Conservation (phyloP, 169 alveolate genomes). For the Eimeria praecox region DNA sequence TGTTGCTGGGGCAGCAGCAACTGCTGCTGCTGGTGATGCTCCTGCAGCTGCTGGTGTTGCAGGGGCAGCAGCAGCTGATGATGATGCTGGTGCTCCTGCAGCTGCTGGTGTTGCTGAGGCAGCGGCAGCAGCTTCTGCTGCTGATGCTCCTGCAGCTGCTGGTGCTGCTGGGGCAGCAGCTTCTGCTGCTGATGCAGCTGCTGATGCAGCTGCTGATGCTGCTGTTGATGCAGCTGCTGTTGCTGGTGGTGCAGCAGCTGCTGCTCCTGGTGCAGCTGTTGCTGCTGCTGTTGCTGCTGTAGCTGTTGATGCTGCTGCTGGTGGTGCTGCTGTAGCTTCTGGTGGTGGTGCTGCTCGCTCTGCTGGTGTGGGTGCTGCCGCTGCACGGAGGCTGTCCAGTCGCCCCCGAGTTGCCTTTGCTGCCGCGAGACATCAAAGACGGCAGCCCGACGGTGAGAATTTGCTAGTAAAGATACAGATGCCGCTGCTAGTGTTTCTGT, state of each 20-base stretch:
- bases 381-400: neutral
- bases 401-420: neutral
- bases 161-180: neutral
- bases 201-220: neutral
- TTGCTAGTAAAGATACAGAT: neutral
- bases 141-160: neutral
- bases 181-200: neutral
- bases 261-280: neutral
- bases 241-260: neutral
- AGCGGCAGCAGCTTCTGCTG: neutral
- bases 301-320: neutral
- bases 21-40: neutral
- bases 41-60: neutral
- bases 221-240: neutral
- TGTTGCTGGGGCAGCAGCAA: neutral
- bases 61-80: neutral
- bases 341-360: neutral
- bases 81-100: too few species aligned
- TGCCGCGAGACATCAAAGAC: neutral
- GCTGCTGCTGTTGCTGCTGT: neutral
- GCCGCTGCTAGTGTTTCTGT: neutral
- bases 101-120: neutral
- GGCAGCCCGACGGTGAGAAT: neutral
- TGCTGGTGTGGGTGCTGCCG: constrained; percentile 8
- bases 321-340: neutral